These are phyloP conservation scores for Diaporthe aspalathi DNA, from an alignment of 2,329 filamentous ascomycete species.

Conservation along the genomic window DNA sequence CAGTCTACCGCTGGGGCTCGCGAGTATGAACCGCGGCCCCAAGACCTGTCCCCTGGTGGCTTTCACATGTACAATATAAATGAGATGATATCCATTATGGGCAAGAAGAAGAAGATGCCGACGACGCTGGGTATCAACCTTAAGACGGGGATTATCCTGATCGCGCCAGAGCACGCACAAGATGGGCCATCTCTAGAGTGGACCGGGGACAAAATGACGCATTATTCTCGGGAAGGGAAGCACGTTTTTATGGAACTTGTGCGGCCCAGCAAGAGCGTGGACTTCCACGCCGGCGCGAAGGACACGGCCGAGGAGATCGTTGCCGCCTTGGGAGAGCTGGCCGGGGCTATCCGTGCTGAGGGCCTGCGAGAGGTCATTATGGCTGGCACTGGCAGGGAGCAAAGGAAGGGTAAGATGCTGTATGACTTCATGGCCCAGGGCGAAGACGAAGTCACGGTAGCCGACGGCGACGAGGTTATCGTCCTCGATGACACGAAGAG, in stretches of 20 bases:
- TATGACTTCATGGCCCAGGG: constrained; percentile 98
- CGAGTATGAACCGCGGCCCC: constrained; percentile 46
- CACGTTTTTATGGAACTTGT: constrained; percentile 97
- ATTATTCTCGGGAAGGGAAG: constrained; percentile 97
- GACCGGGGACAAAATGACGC: constrained; percentile 94
- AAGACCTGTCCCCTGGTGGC: constrained; percentile 74
- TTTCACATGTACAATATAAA: constrained; percentile 98
- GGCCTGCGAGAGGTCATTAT: constrained; percentile 86
- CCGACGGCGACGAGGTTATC: constrained; percentile 88
- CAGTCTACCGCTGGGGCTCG: constrained; percentile 13
- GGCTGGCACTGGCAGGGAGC: constrained; percentile 75
- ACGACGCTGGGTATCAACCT: constrained; percentile 96
- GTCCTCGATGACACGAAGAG: constrained; percentile 91
- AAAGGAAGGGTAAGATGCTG: constrained; percentile 82
- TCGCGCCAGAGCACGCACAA: constrained; percentile 84
- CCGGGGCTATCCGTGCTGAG: constrained; percentile 86
- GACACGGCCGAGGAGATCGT: constrained; percentile 97
- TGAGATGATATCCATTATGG: constrained; percentile 97
- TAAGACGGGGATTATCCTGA: constrained; percentile 87
- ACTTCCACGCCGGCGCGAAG: constrained; percentile 97
- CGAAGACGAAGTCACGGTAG: constrained; percentile 95
- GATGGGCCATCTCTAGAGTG: constrained; percentile 92
- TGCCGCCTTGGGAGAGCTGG: constrained; percentile 85
- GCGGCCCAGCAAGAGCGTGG: constrained; percentile 90
- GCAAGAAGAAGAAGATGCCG: constrained; percentile 97